Evolutionary conservation across 192 early-diverging fungal species (phyloP).

Genomic region (Linnemannia schmuckeri): DNA sequence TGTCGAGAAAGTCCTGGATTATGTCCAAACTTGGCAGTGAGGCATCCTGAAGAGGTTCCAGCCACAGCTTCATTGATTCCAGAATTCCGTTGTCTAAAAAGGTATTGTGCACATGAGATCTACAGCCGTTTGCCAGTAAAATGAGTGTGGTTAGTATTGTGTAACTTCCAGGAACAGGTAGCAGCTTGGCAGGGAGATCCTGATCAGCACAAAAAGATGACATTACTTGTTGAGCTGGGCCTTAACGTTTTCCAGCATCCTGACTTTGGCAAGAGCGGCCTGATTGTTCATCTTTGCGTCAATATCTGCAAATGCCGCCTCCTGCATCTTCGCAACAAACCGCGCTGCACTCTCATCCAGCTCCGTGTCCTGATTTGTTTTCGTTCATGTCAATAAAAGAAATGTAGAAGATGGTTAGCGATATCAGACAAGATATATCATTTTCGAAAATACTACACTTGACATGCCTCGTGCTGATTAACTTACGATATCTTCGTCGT

Average conservation of each 20-base stretch:
- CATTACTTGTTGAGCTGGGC: conserved; percentile 69
- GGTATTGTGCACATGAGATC: conserved; percentile 74
- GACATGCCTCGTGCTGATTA: too few relatives aligned
- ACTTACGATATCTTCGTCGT: conserved; percentile 44
- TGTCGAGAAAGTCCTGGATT: conserved; percentile 81
- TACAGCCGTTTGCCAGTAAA: not conserved
- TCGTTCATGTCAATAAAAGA: not conserved
- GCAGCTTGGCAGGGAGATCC: not conserved
- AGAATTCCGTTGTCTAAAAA: conserved; percentile 90
- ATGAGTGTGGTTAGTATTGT: not conserved
- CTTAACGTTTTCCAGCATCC: conserved; percentile 69
- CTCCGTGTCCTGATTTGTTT: conserved; percentile 24
- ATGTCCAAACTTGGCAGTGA: conserved; percentile 92
- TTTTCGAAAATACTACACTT: too few relatives aligned
- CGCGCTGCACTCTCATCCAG: conserved; percentile 37
- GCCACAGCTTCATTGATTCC: conserved; percentile 87
- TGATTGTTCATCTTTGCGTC: conserved; percentile 70
- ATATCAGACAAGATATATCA: too few relatives aligned
- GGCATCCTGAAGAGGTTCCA: conserved; percentile 91
- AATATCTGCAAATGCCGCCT: conserved; percentile 73
- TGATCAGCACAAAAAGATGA: not conserved
- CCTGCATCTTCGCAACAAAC: conserved; percentile 50
- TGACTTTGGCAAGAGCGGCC: conserved; percentile 79
- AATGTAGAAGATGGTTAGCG: not conserved
- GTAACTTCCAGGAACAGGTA: not conserved